These are phyloP conservation scores for Trichoderma gracile DNA, from an alignment of 2,329 filamentous ascomycete genomes.

Conservation along the genomic window DNA sequence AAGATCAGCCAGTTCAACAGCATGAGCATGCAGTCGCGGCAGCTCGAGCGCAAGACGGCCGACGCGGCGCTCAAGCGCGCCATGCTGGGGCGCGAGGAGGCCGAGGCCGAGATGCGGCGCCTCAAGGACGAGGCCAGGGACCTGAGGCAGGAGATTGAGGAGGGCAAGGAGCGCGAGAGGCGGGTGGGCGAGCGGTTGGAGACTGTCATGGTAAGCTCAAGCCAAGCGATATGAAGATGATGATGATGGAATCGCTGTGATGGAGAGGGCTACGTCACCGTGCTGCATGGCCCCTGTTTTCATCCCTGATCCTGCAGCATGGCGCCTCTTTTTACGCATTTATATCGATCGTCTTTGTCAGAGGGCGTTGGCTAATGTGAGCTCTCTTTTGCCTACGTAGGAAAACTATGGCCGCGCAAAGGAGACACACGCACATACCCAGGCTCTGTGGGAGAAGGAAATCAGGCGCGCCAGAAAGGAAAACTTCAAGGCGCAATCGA, in stretches of 20 bases:
- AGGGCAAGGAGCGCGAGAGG: slow-evolving; percentile 65
- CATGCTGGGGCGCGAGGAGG: slow-evolving; percentile 69
- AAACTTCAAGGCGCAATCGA: slow-evolving; percentile 71
- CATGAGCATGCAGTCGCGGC: slow-evolving; percentile 60
- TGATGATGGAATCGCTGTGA: no score
- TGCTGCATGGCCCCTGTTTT: no score
- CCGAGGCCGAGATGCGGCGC: slow-evolving; percentile 66
- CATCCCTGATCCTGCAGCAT: not conserved
- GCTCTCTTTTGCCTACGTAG: slow-evolving; percentile 43
- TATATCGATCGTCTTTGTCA: not conserved
- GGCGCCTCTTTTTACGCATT: no score
- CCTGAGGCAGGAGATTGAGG: slow-evolving; percentile 61
- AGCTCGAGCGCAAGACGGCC: slow-evolving; percentile 63
- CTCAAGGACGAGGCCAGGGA: slow-evolving; percentile 61
- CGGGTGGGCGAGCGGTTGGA: slow-evolving; percentile 67
- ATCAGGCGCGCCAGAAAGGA: slow-evolving; percentile 69
- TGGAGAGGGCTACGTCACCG: no score
- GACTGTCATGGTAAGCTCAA: slow-evolving; percentile 62
- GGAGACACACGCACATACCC: slow-evolving; percentile 66
- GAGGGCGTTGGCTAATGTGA: slow-evolving; percentile 5
- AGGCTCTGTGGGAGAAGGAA: slow-evolving; percentile 72
- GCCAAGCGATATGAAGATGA: no score
- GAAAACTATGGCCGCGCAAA: slow-evolving; percentile 70
- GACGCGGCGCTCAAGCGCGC: slow-evolving; percentile 67
- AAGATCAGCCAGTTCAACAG: slow-evolving; percentile 74